Evolutionary conservation across 345 rosid species (phyloP), one percentile per base, ranked within the genome.

Genomic region (Tarenaya hassleriana): DNA sequence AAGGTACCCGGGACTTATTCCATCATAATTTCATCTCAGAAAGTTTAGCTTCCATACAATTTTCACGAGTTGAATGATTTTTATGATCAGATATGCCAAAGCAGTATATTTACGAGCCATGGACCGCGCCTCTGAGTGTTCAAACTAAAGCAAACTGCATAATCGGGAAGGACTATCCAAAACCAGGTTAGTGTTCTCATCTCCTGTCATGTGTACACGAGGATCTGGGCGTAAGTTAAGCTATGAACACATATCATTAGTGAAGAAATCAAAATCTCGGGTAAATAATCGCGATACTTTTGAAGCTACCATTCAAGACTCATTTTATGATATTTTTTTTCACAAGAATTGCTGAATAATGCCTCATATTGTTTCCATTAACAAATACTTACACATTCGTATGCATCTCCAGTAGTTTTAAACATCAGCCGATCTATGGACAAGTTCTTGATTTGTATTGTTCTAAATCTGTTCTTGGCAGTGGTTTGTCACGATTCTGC

Each of bases 51-150:
- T 5, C 12, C 10, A 29, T 10, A n/a, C n/a, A n/a, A n/a, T 14
- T 0, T 21, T 52, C 33, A 40, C 10, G 34, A 33, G 31, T 39
- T 46, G n/a, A 40, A 54, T 49, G 43, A 43, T 19, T 35, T 38
- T 12, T 48, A 49, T 58, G 55, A 60, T 47, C 73, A 91, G 98
- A 91, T 60, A 87, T 91, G 84, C 98, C 98, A 48, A 87, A 82
- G 74, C 89, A 84, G 73, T 91, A 74, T 48, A 91, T 91, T 10
- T 91, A 91, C 21, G 98, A 91, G 73, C 98, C 96, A 34, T 91
- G 95, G 96, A 77, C 86, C 54, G 98, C 98, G 21, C 96, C 98
- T 10, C 16, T 72, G 39, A 78, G 92, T 48, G 53, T 87, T 65
- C 98, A 91, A 73, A 72, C 72, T 24, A 78, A 72, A 74, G 96